Evolutionary conservation across 768 basidiomycete species (phyloP), one percentile per base, ranked within the genome.

Genomic region (Termitomyces sp.): DNA sequence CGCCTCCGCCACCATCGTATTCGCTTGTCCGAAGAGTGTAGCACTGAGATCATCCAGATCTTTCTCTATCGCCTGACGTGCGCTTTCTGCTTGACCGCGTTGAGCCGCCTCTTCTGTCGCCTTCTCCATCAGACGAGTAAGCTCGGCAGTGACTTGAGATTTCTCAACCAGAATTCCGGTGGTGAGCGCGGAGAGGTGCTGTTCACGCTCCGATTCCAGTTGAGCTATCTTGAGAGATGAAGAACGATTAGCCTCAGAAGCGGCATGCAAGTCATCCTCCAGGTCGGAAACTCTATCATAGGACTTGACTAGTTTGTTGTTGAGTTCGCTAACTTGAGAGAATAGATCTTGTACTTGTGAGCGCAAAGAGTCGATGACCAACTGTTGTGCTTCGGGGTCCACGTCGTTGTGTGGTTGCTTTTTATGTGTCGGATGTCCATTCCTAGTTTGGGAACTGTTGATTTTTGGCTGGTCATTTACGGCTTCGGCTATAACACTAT

Each of bases 1-100:
- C 22, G 95, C 96, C 68, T 93, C 90, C 0, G 92, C 93, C n/a
- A 98, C 96, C 97, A 99, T 99, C 6, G 81, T 87, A 69, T 99
- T 98, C 6, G 96, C 96, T 72, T 97, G 89, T 52, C 84, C 82
- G 66, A 99, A 99, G 18, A 99, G 76, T 49, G 76, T 82, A 16
- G 94, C 93, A 60, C 94, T 94, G 60, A 99, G 85, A 70, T 96
- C 92, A 68, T 97, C 94, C 51, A 99, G 77, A 60, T 99, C 96
- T 73, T 88, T 85, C 76, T 99, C 96, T 51, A 99, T 96, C 61
- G 84, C 85, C 0, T 69, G 75, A 34, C 87, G 82, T 5, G 92
- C 94, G 51, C 77, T 84, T 71, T 96, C 95, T 1, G 95, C 95
- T 70, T 92, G 87, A 13, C 94, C 94, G 15, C 96, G 82, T 62